Conservation (phyloP, 2,329 filamentous ascomycete species). For the Nemania sp. region DNA sequence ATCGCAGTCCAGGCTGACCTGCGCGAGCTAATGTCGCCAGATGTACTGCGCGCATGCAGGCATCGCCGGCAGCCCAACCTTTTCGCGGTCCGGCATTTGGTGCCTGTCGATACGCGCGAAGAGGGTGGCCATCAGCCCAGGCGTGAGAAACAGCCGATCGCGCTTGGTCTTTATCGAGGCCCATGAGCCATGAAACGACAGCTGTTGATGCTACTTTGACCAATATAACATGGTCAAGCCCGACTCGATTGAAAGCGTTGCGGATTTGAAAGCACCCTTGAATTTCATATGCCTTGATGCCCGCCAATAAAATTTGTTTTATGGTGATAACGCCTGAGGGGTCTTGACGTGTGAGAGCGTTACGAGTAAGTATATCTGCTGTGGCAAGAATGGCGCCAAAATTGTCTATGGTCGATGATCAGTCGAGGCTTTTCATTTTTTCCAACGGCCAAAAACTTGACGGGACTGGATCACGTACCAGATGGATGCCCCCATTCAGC, state of each 20-base stretch:
- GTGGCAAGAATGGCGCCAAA: slow-evolving; percentile 1
- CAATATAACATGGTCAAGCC: slow-evolving; percentile 47
- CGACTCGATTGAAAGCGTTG: slow-evolving; percentile 42
- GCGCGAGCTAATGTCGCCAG: slow-evolving; percentile 37
- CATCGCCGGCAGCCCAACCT: slow-evolving; percentile 48
- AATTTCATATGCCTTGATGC: slow-evolving; percentile 48
- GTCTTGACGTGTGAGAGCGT: not conserved
- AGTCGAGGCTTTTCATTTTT: not conserved
- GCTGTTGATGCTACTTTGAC: slow-evolving; percentile 47
- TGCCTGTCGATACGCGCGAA: slow-evolving; percentile 40
- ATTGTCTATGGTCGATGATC: not conserved
- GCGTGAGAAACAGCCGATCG: slow-evolving; percentile 43
- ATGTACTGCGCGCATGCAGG: slow-evolving; percentile 45
- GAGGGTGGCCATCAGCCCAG: slow-evolving; percentile 45
- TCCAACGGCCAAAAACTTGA: too few relatives aligned
- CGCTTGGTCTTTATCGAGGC: slow-evolving; percentile 40
- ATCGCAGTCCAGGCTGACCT: slow-evolving; percentile 30
- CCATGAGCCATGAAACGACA: slow-evolving; percentile 43
- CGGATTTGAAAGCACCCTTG: slow-evolving; percentile 42
- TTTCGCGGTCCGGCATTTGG: slow-evolving; percentile 44
- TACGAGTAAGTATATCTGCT: not conserved
- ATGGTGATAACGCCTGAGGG: slow-evolving; percentile 35
- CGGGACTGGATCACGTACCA: slow-evolving; percentile 18
- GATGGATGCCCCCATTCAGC: slow-evolving; percentile 49
- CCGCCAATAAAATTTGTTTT: slow-evolving; percentile 16